Evolutionary conservation across 2,329 filamentous ascomycete genomes (phyloP).

Genomic region (Alternaria postmessia): DNA sequence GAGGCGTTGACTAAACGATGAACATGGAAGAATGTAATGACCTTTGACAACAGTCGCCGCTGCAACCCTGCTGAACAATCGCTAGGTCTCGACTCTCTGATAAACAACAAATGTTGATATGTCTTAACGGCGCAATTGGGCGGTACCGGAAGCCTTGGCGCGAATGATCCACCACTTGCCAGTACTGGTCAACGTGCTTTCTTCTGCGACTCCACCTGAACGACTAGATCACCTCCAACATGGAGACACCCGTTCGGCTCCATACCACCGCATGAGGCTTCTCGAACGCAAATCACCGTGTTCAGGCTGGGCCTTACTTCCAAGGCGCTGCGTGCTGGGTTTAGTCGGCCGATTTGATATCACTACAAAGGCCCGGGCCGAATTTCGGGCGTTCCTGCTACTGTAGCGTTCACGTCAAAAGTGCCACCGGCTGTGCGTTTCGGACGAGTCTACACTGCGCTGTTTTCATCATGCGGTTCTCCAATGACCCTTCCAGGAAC

Average conservation of each 20-base stretch:
- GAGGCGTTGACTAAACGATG: slow-evolving; percentile 29
- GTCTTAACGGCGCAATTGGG: neutral
- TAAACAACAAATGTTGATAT: neutral
- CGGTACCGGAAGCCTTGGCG: neutral
- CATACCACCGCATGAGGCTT: neutral
- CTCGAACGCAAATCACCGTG: neutral
- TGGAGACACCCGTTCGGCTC: neutral
- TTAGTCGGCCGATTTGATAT: neutral
- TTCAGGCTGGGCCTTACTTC: neutral
- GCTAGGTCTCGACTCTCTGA: neutral
- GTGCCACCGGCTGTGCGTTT: neutral
- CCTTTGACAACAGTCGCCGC: neutral
- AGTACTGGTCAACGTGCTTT: neutral
- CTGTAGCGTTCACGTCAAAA: neutral
- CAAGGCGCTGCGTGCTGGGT: neutral
- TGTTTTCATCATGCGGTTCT: neutral
- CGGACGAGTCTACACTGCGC: neutral
- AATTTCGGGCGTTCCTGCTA: neutral
- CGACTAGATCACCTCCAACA: neutral
- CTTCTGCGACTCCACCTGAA: neutral
- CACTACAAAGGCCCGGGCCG: neutral
- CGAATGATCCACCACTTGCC: neutral
- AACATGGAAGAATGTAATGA: slow-evolving; percentile 32
- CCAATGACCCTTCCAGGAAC: neutral
- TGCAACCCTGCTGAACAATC: neutral